Conservation (phyloP, 164 flowering plant genomes). For the Litsea cubeba region DNA sequence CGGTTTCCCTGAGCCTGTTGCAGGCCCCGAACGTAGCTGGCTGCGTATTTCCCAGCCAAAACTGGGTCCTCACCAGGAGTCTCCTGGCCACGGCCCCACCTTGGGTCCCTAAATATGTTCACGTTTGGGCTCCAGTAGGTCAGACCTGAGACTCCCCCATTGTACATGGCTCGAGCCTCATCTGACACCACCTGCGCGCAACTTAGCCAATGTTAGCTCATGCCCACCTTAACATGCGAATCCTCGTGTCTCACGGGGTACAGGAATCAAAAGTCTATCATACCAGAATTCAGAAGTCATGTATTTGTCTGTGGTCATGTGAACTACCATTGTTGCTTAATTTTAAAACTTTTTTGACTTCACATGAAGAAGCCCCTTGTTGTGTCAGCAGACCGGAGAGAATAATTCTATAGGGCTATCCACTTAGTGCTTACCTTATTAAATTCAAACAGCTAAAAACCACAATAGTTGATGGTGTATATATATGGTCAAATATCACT, state of each 20-base stretch:
- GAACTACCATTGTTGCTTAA: background rate
- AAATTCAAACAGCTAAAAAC: too few species aligned
- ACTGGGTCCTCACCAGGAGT: slow-evolving; percentile 96
- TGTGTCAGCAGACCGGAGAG: too few species aligned
- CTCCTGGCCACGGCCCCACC: slow-evolving; percentile 99
- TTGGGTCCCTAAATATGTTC: slow-evolving; percentile 78
- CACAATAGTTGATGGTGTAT: too few species aligned
- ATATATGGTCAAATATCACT: too few species aligned
- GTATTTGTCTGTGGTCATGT: background rate
- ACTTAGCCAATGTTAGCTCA: too few species aligned
- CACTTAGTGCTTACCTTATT: too few species aligned
- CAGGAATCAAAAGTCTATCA: background rate
- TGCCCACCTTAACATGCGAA: too few species aligned
- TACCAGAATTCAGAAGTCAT: too few species aligned
- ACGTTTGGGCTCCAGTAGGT: slow-evolving; percentile 96
- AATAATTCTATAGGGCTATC: too few species aligned
- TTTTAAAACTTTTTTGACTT: too few species aligned
- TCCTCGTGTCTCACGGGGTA: too few species aligned
- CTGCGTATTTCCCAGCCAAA: slow-evolving; percentile 65
- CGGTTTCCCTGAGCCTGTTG: slow-evolving; percentile 51
- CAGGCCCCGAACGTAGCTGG: slow-evolving; percentile 67
- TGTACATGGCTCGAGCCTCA: slow-evolving; percentile 94
- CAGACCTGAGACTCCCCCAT: slow-evolving; percentile 79
- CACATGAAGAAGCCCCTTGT: too few species aligned
- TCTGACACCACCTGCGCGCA: slow-evolving; percentile 79